Evolutionary conservation across 768 basidiomycete species (phyloP).

Genomic region (Mycena vitilis): DNA sequence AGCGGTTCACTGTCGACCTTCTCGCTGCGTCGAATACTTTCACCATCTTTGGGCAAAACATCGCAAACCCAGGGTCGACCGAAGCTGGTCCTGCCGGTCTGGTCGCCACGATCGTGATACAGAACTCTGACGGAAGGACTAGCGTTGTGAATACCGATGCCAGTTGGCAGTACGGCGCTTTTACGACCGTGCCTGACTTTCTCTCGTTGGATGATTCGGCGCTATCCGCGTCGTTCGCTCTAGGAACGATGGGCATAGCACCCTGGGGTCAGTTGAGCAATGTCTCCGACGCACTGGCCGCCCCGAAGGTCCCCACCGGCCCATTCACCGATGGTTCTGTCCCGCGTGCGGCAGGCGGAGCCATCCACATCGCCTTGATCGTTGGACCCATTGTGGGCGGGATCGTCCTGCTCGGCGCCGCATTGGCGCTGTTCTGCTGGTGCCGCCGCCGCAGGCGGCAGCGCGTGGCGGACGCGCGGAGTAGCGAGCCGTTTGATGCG

Average conservation of each 20-base stretch:
- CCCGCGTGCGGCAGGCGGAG: not conserved
- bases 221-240: not conserved
- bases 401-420: not conserved
- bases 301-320: slow-evolving; percentile 6
- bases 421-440: not conserved
- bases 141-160: not conserved
- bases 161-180: slow-evolving; percentile 10
- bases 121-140: slow-evolving; percentile 10
- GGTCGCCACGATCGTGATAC: not conserved
- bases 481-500: not conserved
- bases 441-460: slow-evolving; percentile 8
- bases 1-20: slow-evolving; percentile 11
- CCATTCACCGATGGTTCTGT: slow-evolving; percentile 4
- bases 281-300: slow-evolving; percentile 14
- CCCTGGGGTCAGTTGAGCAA: slow-evolving; percentile 12
- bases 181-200: slow-evolving; percentile 8
- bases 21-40: not conserved
- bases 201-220: not conserved
- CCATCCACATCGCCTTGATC: not conserved
- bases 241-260: not conserved
- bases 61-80: not conserved
- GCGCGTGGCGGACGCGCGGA: not conserved
- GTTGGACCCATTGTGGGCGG: slow-evolving; percentile 1
- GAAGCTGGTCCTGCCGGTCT: slow-evolving; percentile 15
- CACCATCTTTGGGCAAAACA: slow-evolving; percentile 13